phyloP scores from a whole-genome alignment of 2,329 filamentous ascomycete species.

The Penicillium sp. region DNA sequence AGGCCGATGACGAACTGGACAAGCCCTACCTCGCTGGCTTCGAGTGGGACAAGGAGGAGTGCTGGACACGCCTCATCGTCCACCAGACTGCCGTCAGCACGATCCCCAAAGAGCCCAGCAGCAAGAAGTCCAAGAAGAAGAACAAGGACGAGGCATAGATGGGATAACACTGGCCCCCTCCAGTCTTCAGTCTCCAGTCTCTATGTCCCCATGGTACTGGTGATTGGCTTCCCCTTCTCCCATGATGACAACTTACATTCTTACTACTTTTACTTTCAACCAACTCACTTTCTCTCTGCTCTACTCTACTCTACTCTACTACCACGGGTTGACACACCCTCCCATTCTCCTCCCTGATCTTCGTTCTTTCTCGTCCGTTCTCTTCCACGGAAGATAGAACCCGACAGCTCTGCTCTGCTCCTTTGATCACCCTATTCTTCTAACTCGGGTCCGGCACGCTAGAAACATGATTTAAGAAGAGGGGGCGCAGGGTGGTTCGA shows the following conservation, averaged over 20 bases:
- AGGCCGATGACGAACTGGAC: slow-evolving; percentile 92
- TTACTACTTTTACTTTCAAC: slow-evolving; percentile 13
- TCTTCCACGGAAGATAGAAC: not conserved
- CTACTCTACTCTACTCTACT: not conserved
- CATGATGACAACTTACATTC: not conserved
- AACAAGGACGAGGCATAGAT: slow-evolving; percentile 38
- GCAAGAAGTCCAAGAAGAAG: slow-evolving; percentile 67
- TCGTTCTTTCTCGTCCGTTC: not conserved
- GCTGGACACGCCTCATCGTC: slow-evolving; percentile 83
- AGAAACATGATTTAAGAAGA: slow-evolving; percentile 32
- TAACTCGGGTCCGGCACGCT: slow-evolving; percentile 18
- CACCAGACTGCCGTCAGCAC: slow-evolving; percentile 75
- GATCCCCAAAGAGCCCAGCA: slow-evolving; percentile 40
- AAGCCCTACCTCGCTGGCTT: slow-evolving; percentile 87
- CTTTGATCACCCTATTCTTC: slow-evolving; percentile 13
- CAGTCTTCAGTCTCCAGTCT: not conserved
- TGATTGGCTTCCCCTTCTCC: not conserved
- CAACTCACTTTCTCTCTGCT: not conserved
- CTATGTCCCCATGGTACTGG: not conserved
- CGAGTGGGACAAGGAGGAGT: slow-evolving; percentile 94
- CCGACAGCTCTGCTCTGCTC: not conserved
- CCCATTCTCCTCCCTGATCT: not conserved
- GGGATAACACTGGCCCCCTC: not conserved
- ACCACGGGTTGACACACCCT: no score
- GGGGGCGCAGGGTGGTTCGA: slow-evolving; percentile 18